These are phyloP conservation scores for Flaveria ramosissima DNA, from an alignment of 129 eudicot species.

Conservation along the genomic window DNA sequence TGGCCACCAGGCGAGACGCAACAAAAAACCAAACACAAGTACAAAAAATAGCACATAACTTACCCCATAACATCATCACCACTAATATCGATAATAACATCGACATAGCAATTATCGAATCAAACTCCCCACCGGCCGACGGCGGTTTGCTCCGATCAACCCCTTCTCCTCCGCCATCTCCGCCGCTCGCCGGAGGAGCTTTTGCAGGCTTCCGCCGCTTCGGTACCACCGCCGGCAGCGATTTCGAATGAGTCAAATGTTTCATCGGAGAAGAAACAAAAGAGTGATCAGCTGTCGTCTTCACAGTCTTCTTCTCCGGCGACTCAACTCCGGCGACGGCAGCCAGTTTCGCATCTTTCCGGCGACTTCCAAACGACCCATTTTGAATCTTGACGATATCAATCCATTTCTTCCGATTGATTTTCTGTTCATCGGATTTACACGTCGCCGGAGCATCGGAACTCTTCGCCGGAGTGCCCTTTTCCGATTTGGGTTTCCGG, in stretches of 20 bases:
- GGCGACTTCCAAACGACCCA: constrained; percentile 22
- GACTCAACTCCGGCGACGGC: background rate
- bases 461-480: too few species aligned
- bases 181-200: background rate
- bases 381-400: constrained; percentile 26
- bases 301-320: background rate
- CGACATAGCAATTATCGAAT: constrained; percentile 49
- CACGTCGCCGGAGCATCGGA: too few species aligned
- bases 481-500: constrained; percentile 15
- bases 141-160: background rate
- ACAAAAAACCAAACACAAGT: constrained; percentile 60
- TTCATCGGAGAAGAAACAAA: constrained; percentile 6
- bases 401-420: constrained; percentile 16
- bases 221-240: constrained; percentile 1
- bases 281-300: background rate
- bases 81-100: constrained; percentile 43
- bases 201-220: constrained; percentile 15
- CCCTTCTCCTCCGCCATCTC: background rate
- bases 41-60: constrained; percentile 61
- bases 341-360: constrained; percentile 23
- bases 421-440: background rate
- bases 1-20: constrained; percentile 35
- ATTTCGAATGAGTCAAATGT: constrained; percentile 14
- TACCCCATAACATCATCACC: constrained; percentile 68
- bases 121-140: constrained; percentile 26